Evolutionary conservation across 805 yeast species (phyloP).

Genomic region (Kockiozyma suomiensis): DNA sequence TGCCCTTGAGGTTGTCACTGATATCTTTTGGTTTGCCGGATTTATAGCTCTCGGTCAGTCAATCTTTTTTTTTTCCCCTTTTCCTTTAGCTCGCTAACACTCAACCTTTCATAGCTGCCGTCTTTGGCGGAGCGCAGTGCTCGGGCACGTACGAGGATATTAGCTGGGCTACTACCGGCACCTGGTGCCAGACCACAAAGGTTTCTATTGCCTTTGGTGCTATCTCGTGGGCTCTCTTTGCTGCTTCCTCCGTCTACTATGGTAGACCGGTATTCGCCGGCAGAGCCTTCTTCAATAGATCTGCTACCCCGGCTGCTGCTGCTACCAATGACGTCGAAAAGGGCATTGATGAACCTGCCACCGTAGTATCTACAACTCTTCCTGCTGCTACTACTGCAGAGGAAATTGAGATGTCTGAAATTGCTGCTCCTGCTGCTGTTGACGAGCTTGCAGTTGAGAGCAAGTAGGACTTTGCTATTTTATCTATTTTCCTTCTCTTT

Average conservation of each 20-base stretch:
- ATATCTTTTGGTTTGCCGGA: conserved; percentile 24
- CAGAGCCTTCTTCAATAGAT: background rate
- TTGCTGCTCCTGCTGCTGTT: background rate
- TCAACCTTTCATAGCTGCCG: no score
- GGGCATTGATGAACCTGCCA: background rate
- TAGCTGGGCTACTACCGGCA: background rate
- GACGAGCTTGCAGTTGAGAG: conserved; percentile 2
- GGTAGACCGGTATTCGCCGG: conserved; percentile 11
- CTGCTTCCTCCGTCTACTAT: conserved; percentile 6
- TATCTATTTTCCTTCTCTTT: no score
- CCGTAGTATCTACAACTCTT: background rate
- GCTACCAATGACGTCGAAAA: background rate
- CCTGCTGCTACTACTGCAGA: background rate
- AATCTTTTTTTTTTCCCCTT: background rate
- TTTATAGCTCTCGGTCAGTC: conserved; percentile 15
- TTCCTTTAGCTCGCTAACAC: background rate
- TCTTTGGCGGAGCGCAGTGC: no score
- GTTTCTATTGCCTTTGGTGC: conserved; percentile 33
- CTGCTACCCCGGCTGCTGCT: conserved; percentile 1
- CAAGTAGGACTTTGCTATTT: no score
- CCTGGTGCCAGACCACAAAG: conserved; percentile 30
- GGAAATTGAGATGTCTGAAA: background rate
- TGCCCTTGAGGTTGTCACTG: conserved; percentile 10
- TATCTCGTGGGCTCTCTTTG: conserved; percentile 23
- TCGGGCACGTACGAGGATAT: no score